phyloP scores from a whole-genome alignment of 2,329 filamentous ascomycete species.

The Aspergillus pseudoglaucus region DNA sequence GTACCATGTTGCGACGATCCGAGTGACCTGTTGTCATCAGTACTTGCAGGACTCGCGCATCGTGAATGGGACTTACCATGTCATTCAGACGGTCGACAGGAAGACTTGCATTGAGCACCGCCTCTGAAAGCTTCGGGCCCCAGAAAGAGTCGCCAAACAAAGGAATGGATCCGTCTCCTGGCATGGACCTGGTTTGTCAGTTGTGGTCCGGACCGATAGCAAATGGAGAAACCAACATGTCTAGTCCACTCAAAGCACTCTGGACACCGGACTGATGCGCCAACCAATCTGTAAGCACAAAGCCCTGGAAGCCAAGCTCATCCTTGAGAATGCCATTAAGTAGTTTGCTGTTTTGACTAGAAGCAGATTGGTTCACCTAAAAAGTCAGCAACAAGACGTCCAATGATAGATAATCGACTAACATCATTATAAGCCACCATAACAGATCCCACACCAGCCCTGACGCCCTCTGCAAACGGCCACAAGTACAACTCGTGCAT shows the following conservation, averaged over 20 bases:
- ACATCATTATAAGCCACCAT: slow-evolving; percentile 42
- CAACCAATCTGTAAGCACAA: slow-evolving; percentile 64
- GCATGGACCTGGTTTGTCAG: slow-evolving; percentile 44
- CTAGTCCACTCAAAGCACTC: slow-evolving; percentile 56
- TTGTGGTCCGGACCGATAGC: not conserved
- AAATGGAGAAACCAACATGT: slow-evolving; percentile 44
- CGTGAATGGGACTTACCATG: slow-evolving; percentile 24
- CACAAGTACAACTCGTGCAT: slow-evolving; percentile 42
- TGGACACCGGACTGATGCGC: slow-evolving; percentile 55
- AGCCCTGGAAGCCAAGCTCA: slow-evolving; percentile 67
- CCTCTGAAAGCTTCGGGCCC: slow-evolving; percentile 50
- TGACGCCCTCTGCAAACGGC: slow-evolving; percentile 46
- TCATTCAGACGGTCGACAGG: slow-evolving; percentile 52
- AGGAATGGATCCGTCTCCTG: slow-evolving; percentile 51
- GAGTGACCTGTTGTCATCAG: slow-evolving; percentile 39
- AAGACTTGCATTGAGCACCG: slow-evolving; percentile 52
- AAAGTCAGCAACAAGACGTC: not conserved
- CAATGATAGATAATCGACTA: slow-evolving; percentile 2
- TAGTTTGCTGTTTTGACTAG: slow-evolving; percentile 62
- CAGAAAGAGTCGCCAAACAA: slow-evolving; percentile 49
- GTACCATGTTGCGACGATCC: slow-evolving; percentile 54
- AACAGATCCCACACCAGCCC: slow-evolving; percentile 42
- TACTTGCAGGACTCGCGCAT: not conserved
- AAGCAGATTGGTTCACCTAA: slow-evolving; percentile 59
- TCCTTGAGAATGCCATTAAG: slow-evolving; percentile 66